Base-by-base conservation (phyloP, 2,329 filamentous ascomycete species). In the Rosellinia necatrix region DNA sequence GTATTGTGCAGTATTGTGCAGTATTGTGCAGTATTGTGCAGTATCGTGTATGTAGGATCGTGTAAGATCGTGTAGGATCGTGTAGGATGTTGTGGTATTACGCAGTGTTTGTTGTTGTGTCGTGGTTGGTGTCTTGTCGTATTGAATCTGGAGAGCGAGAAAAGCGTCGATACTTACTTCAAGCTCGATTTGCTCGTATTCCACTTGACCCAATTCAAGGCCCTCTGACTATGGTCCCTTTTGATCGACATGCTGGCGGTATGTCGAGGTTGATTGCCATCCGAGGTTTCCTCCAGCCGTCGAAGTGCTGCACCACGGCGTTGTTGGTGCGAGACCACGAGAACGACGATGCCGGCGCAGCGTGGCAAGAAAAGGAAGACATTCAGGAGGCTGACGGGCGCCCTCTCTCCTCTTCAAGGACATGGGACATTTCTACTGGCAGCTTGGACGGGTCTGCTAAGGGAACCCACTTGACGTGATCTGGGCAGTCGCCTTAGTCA, bases 181-280 rank as follows among this genome's bases (percentile, higher is more conserved):
- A 38, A 38, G 34, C 43, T 54, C 21, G 48, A 32, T 37, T 52
- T 64, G 15, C 46, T 64, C 21, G 59, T 59, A 51, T 61, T 63
- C 62, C 64, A 60, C 56, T 49, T 61, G 43, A 64, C 56, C 63
- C 63, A 64, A 21, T 53, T 50, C 27, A 59, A 41, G 25, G 52
- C 61, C 47, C 60, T 53, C 43, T 60, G 60, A 40, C 64, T 66
- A 3, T 60, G 62, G 43, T 65, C 63, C 35, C 64, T 48, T 6
- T 54, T 44, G 15, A 66, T 38, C 6, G 53, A 50, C 62, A 65
- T 66, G 49, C 19, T 51, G 46, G 9, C 15, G 25, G 40, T 17
- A 8, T 40, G n/a, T 22, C 17, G 24, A 37, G 8, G n/a, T n/a
- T 17, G 19, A 9, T 51, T 17, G n/a, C 32, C n/a, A 15, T 38